phyloP scores from a whole-genome alignment of 2,329 filamentous ascomycete genomes.

The Rutstroemia sp. region DNA sequence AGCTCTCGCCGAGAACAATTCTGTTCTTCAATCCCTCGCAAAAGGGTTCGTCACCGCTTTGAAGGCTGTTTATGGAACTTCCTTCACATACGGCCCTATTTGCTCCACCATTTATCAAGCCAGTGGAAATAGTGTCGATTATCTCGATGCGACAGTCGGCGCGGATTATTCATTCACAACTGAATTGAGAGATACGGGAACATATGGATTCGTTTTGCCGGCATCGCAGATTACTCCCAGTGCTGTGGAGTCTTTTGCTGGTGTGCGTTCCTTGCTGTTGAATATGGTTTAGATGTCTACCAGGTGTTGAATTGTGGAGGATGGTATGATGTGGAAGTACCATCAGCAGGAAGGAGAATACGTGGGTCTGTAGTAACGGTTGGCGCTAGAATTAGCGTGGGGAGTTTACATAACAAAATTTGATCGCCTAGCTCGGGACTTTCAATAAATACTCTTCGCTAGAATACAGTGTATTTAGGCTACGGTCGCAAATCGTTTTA shows the following conservation, averaged over 20 bases:
- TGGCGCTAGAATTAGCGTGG: too few relatives aligned
- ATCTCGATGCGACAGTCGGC: constrained; percentile 34
- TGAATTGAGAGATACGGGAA: constrained; percentile 42
- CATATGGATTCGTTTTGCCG: constrained; percentile 42
- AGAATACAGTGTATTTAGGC: too few relatives aligned
- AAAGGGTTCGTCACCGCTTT: constrained; percentile 44
- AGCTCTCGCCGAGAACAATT: constrained; percentile 38
- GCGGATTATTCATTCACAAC: constrained; percentile 34
- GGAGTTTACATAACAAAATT: too few relatives aligned
- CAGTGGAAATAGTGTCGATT: constrained; percentile 38
- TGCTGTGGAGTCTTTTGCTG: constrained; percentile 40
- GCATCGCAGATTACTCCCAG: constrained; percentile 40
- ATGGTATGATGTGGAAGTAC: too few relatives aligned
- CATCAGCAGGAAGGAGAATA: too few relatives aligned
- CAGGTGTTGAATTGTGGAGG: too few relatives aligned
- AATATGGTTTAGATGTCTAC: too few relatives aligned
- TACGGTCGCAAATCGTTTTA: too few relatives aligned
- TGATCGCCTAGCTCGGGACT: too few relatives aligned
- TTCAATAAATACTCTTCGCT: too few relatives aligned
- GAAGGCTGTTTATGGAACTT: constrained; percentile 43
- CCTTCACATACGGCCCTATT: constrained; percentile 38
- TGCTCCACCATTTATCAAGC: constrained; percentile 57
- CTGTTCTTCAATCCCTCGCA: constrained; percentile 43
- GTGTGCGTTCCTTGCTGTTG: constrained; percentile 11
- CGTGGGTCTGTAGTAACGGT: too few relatives aligned